A percentile compares a stretch with the other conserved stretches of the same genome.
phyloP scores from a whole-genome alignment of 83 land plant species.

The Larix sibirica region DNA sequence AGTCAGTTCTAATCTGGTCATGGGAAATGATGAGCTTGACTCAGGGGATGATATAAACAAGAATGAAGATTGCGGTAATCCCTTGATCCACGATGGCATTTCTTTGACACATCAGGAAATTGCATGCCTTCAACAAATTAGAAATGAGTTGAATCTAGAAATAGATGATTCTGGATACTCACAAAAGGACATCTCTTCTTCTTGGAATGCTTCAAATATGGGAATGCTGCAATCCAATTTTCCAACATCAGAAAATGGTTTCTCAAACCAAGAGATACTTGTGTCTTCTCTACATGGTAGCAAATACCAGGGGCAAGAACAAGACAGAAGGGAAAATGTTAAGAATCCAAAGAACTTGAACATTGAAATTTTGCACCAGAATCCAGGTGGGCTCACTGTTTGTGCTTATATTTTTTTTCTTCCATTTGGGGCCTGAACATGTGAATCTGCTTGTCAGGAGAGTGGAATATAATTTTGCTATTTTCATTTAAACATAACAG shows the following conservation, averaged over 20 bases:
- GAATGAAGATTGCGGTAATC: conserved; percentile 9
- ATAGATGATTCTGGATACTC: conserved; percentile 23
- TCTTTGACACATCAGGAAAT: conserved; percentile 31
- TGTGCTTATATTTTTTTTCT: background rate
- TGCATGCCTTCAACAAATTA: conserved; percentile 43
- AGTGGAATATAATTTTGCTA: background rate
- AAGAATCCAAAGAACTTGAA: conserved; percentile 5
- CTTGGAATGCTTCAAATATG: conserved; percentile 14
- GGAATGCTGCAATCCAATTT: conserved; percentile 17
- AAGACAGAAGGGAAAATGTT: background rate
- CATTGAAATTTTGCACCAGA: conserved; percentile 10
- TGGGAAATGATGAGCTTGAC: conserved; percentile 9
- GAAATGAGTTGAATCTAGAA: conserved; percentile 55
- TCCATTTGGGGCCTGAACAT: no score
- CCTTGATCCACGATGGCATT: conserved; percentile 19
- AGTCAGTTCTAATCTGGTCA: conserved; percentile 28
- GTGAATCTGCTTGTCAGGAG: background rate
- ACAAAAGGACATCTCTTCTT: conserved; percentile 11
- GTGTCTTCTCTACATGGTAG: background rate
- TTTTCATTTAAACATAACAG: background rate
- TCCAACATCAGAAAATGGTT: conserved; percentile 14
- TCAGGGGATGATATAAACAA: background rate
- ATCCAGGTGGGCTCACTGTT: background rate
- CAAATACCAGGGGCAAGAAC: background rate
- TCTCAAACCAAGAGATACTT: conserved; percentile 6